These are phyloP conservation scores for Ceratocystis destructans DNA, from an alignment of 2,329 filamentous ascomycete genomes.

Conservation along the genomic window DNA sequence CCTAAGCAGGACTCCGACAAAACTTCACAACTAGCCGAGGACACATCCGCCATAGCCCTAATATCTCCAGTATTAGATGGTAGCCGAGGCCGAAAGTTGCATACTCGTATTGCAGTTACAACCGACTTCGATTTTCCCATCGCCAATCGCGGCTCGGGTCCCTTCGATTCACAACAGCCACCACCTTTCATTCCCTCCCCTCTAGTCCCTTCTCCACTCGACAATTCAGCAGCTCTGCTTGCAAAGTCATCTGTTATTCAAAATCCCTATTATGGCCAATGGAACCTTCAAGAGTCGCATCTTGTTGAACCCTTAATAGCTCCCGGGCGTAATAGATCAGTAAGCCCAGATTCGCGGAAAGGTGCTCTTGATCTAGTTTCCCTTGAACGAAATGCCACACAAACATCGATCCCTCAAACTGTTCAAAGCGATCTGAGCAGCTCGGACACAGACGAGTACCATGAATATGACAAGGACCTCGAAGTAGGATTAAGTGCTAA, in stretches of 20 bases:
- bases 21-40: not conserved
- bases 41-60: not conserved
- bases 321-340: constrained; percentile 6
- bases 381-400: not conserved
- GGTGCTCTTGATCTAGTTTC: not conserved
- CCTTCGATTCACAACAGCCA: not conserved
- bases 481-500: not conserved
- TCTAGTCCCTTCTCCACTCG: not conserved
- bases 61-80: not conserved
- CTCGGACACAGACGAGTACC: not conserved
- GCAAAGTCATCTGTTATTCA: not conserved
- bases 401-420: not conserved
- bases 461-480: not conserved
- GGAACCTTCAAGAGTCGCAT: constrained; percentile 16
- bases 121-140: constrained; percentile 12
- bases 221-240: not conserved
- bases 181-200: not conserved
- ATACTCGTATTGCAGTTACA: constrained; percentile 7
- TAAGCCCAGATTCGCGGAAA: constrained; percentile 7
- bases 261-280: not conserved
- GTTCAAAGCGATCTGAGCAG: not conserved
- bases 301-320: constrained; percentile 12
- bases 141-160: not conserved
- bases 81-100: not conserved
- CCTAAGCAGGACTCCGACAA: not conserved